Evolutionary conservation across 352 stramenopile genomes (phyloP).

Genomic region (Globisporangium splendens): DNA sequence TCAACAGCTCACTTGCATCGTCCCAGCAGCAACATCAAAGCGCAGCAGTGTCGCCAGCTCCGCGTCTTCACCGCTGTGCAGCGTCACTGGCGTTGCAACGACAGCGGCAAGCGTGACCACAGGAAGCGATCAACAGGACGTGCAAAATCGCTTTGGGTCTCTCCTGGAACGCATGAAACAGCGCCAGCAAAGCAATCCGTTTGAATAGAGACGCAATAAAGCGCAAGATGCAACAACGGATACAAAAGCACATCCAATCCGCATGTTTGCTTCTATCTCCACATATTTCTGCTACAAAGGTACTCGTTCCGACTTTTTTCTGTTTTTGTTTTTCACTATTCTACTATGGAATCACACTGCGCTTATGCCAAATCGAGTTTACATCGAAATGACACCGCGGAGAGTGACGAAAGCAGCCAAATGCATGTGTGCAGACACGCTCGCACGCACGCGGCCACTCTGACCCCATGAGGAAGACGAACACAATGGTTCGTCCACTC

Average conservation of each 20-base stretch:
- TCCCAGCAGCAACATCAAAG: no score
- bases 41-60: no score
- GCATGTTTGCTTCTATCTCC: no score
- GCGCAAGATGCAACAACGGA: no score
- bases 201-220: no score
- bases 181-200: constrained; percentile 16
- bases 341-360: constrained; percentile 16
- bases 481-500: background rate
- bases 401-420: constrained; percentile 17
- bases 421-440: background rate
- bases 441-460: constrained; percentile 5
- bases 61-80: no score
- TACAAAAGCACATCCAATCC: no score
- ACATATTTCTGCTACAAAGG: no score
- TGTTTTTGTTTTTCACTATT: constrained; percentile 1
- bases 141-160: constrained; percentile 30
- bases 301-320: background rate
- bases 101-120: background rate
- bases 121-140: constrained; percentile 3
- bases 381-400: background rate
- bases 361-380: background rate
- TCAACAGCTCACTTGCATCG: no score
- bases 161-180: constrained; percentile 36
- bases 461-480: constrained; percentile 17
- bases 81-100: background rate